phyloP scores from a whole-genome alignment of 805 yeast genomes.

The Cyberlindnera misumaiensis region DNA sequence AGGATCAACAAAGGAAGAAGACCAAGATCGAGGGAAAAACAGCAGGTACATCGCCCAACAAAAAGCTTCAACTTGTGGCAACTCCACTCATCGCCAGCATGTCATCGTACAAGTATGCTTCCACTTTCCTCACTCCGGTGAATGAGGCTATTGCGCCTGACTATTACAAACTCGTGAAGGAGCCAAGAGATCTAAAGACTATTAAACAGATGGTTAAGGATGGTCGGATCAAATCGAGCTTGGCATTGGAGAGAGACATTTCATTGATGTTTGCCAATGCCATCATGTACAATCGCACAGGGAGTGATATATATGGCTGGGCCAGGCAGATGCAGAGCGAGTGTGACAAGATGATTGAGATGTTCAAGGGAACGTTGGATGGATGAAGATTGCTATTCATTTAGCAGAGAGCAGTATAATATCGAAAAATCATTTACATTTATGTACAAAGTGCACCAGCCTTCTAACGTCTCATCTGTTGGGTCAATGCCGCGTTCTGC shows the following conservation, averaged over 20 bases:
- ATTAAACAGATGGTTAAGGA: conserved; percentile 52
- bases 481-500: conserved; percentile 79
- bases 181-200: conserved; percentile 64
- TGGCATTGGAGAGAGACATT: conserved; percentile 59
- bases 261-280: conserved; percentile 80
- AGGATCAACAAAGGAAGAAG: conserved; percentile 7
- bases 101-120: conserved; percentile 64
- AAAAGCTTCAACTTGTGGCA: conserved; percentile 56
- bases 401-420: too few species aligned
- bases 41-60: conserved; percentile 25
- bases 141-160: conserved; percentile 61
- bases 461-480: conserved; percentile 43
- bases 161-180: conserved; percentile 51
- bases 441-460: neutral
- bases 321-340: conserved; percentile 68
- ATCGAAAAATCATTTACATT: neutral
- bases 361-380: conserved; percentile 34
- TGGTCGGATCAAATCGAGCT: conserved; percentile 41
- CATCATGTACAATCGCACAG: conserved; percentile 69
- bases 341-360: conserved; percentile 45
- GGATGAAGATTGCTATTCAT: neutral
- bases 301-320: conserved; percentile 53
- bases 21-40: neutral
- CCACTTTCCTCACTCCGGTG: conserved; percentile 69
- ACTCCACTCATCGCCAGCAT: conserved; percentile 57